Evolutionary conservation across 2,329 filamentous ascomycete genomes (phyloP), one percentile per base, ranked within the genome.

Genomic region (Hirsutella minnesotensis): DNA sequence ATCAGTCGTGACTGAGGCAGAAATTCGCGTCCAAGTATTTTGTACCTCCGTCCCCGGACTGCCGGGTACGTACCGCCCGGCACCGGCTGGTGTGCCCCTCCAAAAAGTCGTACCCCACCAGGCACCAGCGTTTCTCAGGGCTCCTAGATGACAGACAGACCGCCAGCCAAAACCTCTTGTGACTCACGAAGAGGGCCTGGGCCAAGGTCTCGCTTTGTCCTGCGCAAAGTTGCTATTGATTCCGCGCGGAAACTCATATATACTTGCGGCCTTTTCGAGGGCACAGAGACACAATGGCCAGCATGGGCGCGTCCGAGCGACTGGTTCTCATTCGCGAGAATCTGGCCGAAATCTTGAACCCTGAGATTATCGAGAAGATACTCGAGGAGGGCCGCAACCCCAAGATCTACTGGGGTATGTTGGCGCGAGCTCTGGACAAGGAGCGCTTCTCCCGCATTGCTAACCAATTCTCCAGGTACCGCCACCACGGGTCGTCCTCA

Each of bases 401-500:
- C 41, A 83, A 80, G 59, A 78, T 94, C 61, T 94, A 94, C 77
- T 94, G 86, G 86, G 85, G 78, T 77, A 58, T 47, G 61, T 20
- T 15, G 13, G 9, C 9, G 10, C 5, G 9, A 18, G 12, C 33
- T 19, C n/a, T n/a, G n/a, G n/a, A n/a, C n/a, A n/a, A n/a, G n/a
- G n/a, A n/a, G n/a, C n/a, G n/a, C n/a, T n/a, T n/a, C n/a, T n/a
- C n/a, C n/a, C n/a, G n/a, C n/a, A 16, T 2, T 19, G 16, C 12
- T 7, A 22, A 18, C 30, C 16, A 20, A 22, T 18, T 15, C 18
- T 24, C 7, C 41, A 77, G 77, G 83, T 35, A 90, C 83, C 33
- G 85, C 86, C 16, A 87, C 86, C 15, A 94, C 87, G 0, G 87
- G 87, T n/a, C 75, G 81, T 46, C 88, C 88, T 43, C 89, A 95